These are phyloP conservation scores for Nannochloropsis oceanica DNA, from an alignment of 108 stramenopile genomes.

Conservation along the genomic window DNA sequence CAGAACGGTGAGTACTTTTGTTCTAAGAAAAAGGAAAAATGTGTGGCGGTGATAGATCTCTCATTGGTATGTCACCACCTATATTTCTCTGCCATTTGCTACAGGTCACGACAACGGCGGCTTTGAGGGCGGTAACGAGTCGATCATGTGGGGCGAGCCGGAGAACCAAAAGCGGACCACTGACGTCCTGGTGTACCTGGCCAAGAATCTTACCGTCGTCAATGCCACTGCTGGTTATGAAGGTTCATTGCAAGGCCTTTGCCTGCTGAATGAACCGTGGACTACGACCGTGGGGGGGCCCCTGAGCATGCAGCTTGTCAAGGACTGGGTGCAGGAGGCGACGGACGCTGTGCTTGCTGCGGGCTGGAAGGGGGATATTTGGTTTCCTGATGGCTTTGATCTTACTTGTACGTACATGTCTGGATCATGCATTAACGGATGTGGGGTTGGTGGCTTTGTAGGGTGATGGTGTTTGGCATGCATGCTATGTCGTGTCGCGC, in stretches of 20 bases:
- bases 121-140: background rate
- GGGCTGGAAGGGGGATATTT: background rate
- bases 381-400: background rate
- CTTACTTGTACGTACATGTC: background rate
- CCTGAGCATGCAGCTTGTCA: background rate
- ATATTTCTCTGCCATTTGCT: background rate
- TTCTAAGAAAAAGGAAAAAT: background rate
- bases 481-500: too few species aligned
- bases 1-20: slow-evolving; percentile 83
- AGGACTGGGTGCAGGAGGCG: background rate
- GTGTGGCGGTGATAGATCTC: background rate
- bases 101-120: background rate
- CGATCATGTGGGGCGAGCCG: slow-evolving; percentile 20
- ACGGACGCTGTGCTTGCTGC: background rate
- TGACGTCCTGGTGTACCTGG: slow-evolving; percentile 36
- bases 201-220: slow-evolving; percentile 12
- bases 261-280: slow-evolving; percentile 60
- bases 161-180: slow-evolving; percentile 44
- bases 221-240: slow-evolving; percentile 19
- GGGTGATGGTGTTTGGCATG: too few species aligned
- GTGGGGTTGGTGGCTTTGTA: too few species aligned
- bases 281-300: slow-evolving; percentile 19
- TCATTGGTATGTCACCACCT: background rate
- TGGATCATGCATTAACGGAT: too few species aligned
- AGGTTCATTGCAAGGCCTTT: slow-evolving; percentile 55